Base-by-base conservation (phyloP, 2,329 filamentous ascomycete species). In the Purpureocillium lavendulum region DNA sequence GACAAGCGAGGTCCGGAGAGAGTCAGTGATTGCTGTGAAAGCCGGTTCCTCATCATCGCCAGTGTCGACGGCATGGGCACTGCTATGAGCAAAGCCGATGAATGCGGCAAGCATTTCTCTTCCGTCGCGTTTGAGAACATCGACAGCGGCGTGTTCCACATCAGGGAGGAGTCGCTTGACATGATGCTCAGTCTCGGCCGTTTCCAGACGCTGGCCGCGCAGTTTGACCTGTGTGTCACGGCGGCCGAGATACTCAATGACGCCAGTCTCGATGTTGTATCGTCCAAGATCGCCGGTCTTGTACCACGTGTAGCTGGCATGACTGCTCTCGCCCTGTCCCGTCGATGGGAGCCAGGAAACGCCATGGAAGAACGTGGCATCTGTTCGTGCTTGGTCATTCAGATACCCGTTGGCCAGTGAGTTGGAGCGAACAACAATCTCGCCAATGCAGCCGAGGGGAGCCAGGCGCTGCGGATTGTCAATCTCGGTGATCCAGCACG, bases 391-490 rank as follows among this genome's bases (percentile, higher is more conserved):
- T 1, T 58, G 55, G 30, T 77, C 69, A 38, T 70, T 66, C 18
- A 77, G 55, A 41, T 80, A 80, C 17, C 72, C 73, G 13, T 67
- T 60, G 16, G 70, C 72, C 14, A 80, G 67, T 15, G 31, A 33
- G 33, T 68, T 69, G 3, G 46, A 45, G 36, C 48, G 47, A 8
- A 53, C 44, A 2, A 52, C 35, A 3, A 53, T 31, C 35, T 53
- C 51, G 7, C 51, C 51, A 5, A 41, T 32, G 32, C 43, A 46
- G 1, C 50, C 50, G 3, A 51, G 38, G 2, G 51, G 50, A 1
- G 41, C 35, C 7, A 53, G 41, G 12, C 42, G 38, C 12, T 50
- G 30, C 9, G 18, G 29, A 7, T 6, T 28, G 14, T 28, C 28
- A 13, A 36, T 36, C 8, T 36, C 35, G 9, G 35, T 30, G n/a